Percentiles rank a stretch among this genome's conserved stretches.
Conservation (phyloP, 2,329 filamentous ascomycete genomes). For the Fusarium floridanum region DNA sequence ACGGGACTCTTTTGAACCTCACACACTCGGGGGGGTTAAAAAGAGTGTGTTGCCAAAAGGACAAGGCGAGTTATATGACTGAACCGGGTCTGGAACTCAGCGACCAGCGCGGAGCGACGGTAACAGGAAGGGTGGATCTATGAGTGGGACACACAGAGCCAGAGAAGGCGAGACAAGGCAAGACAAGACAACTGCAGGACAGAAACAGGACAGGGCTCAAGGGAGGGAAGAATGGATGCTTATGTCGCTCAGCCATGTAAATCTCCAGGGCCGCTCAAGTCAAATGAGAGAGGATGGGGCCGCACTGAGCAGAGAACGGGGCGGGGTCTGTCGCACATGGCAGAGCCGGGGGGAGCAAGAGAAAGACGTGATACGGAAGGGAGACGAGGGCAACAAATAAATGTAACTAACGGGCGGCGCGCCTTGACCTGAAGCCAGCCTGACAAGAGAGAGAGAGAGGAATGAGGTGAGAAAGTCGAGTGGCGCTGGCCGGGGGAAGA, state of each 20-base stretch:
- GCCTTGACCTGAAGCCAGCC: constrained; percentile 16
- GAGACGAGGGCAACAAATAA: constrained; percentile 35
- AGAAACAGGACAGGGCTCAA: constrained; percentile 16
- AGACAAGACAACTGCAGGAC: background rate
- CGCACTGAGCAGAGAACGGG: constrained; percentile 27
- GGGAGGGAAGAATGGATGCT: constrained; percentile 36
- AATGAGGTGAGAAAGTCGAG: constrained; percentile 43
- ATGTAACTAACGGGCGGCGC: constrained; percentile 41
- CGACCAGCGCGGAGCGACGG: constrained; percentile 22
- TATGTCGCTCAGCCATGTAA: constrained; percentile 35
- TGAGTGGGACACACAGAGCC: constrained; percentile 14
- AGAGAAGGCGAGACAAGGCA: constrained; percentile 14
- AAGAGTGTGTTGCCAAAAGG: constrained; percentile 17
- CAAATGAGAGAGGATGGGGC: constrained; percentile 31
- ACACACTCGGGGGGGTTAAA: constrained; percentile 2
- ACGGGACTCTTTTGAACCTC: constrained; percentile 22
- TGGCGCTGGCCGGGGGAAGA: constrained; percentile 41
- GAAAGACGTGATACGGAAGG: constrained; percentile 35
- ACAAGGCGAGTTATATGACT: constrained; percentile 35
- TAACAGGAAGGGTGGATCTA: constrained; percentile 31
- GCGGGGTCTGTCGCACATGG: constrained; percentile 44
- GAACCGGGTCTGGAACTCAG: constrained; percentile 37
- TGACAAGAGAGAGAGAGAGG: constrained; percentile 20
- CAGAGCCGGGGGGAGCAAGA: constrained; percentile 25
- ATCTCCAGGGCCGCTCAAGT: constrained; percentile 11